phyloP scores from a whole-genome alignment of 1,284 basidiomycete genomes.

The Tylopilus orsonianus region DNA sequence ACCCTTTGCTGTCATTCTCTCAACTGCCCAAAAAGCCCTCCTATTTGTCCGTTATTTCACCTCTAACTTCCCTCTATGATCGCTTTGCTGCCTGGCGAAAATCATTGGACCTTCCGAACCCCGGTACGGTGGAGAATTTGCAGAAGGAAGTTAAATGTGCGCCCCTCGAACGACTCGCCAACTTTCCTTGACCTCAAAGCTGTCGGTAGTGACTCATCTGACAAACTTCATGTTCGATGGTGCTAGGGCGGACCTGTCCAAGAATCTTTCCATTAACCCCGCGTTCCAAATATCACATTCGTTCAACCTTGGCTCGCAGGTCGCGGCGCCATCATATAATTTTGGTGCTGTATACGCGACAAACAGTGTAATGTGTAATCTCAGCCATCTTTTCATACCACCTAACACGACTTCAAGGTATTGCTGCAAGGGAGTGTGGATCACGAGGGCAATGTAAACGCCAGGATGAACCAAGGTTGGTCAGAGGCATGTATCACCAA shows the following conservation, averaged over 20 bases:
- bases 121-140: conserved; percentile 88
- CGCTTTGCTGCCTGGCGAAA: conserved; percentile 80
- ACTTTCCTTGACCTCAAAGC: conserved; percentile 13
- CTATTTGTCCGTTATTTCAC: conserved; percentile 43
- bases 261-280: conserved; percentile 90
- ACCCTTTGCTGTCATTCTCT: conserved; percentile 34
- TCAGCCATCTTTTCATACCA: not conserved
- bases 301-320: conserved; percentile 84
- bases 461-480: conserved; percentile 92
- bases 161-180: conserved; percentile 23
- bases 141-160: conserved; percentile 88
- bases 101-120: conserved; percentile 79
- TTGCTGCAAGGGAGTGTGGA: conserved; percentile 95
- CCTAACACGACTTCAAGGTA: conserved; percentile 49
- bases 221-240: conserved; percentile 98
- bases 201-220: conserved; percentile 75
- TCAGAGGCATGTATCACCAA: conserved; percentile 80
- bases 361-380: conserved; percentile 50
- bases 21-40: conserved; percentile 15
- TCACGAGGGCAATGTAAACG: conserved; percentile 89
- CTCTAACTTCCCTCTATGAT: conserved; percentile 65
- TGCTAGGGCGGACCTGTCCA: conserved; percentile 92
- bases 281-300: conserved; percentile 98
- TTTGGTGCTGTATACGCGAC: conserved; percentile 95
- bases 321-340: conserved; percentile 81